Evolutionary conservation across 1,284 basidiomycete genomes (phyloP).

Genomic region (Microbotryum intermedium): DNA sequence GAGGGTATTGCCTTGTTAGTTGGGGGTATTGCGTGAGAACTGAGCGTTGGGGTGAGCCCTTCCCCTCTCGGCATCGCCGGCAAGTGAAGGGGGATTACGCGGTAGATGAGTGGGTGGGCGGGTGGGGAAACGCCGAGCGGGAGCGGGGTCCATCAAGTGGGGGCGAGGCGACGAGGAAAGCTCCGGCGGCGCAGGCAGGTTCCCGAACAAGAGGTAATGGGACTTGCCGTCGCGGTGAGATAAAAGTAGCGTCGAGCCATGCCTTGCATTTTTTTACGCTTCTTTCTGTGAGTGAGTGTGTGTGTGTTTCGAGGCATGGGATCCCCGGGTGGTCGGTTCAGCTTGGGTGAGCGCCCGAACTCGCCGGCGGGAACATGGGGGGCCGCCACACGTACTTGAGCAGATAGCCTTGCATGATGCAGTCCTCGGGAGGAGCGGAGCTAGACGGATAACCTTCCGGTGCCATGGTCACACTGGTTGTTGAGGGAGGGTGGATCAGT

Average conservation of each 20-base stretch:
- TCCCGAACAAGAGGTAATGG: background rate
- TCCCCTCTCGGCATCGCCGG: background rate
- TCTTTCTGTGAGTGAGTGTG: slow-evolving; percentile 60
- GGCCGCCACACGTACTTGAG: slow-evolving; percentile 19
- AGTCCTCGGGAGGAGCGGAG: too few relatives aligned
- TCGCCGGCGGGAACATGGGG: background rate
- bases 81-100: too few relatives aligned
- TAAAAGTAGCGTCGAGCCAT: slow-evolving; percentile 19
- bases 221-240: slow-evolving; percentile 2
- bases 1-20: background rate
- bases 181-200: background rate
- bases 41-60: background rate
- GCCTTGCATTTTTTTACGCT: slow-evolving; percentile 80
- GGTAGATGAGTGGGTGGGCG: too few relatives aligned
- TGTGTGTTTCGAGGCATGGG: too few relatives aligned
- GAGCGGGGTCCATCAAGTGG: too few relatives aligned
- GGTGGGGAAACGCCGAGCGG: too few relatives aligned
- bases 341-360: background rate
- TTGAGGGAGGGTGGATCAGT: too few relatives aligned
- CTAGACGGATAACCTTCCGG: too few relatives aligned
- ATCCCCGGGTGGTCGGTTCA: too few relatives aligned
- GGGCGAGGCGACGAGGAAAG: too few relatives aligned
- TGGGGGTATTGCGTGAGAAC: background rate
- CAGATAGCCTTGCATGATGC: slow-evolving; percentile 25
- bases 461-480: too few relatives aligned